phyloP scores from a whole-genome alignment of 2,329 filamentous ascomycete species.

The Trematosphaeria pertusa region DNA sequence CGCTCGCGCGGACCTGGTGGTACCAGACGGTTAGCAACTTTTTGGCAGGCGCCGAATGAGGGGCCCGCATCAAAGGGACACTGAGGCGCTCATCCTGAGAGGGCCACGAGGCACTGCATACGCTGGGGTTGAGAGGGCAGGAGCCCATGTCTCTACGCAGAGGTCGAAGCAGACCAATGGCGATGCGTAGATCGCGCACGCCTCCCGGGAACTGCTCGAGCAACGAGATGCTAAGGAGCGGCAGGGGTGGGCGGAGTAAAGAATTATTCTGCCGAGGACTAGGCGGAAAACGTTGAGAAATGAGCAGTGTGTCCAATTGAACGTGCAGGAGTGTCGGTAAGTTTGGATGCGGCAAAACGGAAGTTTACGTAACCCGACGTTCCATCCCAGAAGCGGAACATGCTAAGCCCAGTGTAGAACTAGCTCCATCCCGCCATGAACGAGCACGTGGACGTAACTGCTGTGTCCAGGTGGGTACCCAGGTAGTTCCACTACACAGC shows the following conservation, averaged over 20 bases:
- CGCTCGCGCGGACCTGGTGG: slow-evolving; percentile 34
- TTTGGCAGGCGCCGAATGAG: slow-evolving; percentile 33
- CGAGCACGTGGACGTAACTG: no score
- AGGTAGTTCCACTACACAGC: no score
- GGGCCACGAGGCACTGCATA: slow-evolving; percentile 45
- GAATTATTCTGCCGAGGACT: not conserved
- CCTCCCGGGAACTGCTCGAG: slow-evolving; percentile 4
- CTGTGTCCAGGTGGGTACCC: no score
- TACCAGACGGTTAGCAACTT: slow-evolving; percentile 30
- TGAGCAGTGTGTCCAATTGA: not conserved
- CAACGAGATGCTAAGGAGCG: not conserved
- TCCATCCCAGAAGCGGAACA: no score
- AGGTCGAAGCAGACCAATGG: slow-evolving; percentile 26
- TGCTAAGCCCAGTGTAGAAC: no score
- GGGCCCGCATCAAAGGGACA: slow-evolving; percentile 28
- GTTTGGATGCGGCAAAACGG: no score
- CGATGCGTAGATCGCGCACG: slow-evolving; percentile 16
- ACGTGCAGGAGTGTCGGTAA: not conserved
- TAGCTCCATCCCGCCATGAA: no score
- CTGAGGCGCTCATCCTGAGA: slow-evolving; percentile 34
- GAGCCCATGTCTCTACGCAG: slow-evolving; percentile 35
- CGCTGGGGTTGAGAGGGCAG: slow-evolving; percentile 30
- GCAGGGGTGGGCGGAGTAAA: slow-evolving; percentile 1
- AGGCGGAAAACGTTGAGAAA: not conserved
- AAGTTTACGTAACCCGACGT: no score